A percentile compares a stretch with the other conserved stretches of the same genome.
Evolutionary conservation across 2,329 filamentous ascomycete species (phyloP).

Genomic region (Aspergillus phoenicis): DNA sequence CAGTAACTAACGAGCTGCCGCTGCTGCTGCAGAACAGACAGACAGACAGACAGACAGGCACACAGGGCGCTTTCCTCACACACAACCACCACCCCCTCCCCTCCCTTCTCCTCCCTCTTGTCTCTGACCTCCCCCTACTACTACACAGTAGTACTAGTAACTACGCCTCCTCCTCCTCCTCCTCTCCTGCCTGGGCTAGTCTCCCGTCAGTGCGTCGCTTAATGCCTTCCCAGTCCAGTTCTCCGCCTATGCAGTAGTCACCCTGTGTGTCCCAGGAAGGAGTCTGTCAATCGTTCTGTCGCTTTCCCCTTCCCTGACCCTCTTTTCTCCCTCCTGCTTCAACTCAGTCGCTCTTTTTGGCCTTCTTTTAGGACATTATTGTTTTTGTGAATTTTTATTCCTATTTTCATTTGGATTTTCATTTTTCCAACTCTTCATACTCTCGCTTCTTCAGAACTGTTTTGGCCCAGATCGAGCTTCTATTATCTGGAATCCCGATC

Average conservation of each 20-base stretch:
- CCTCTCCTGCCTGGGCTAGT: neutral
- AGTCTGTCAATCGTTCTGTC: constrained; percentile 3
- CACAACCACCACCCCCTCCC: too few relatives aligned
- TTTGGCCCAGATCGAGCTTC: constrained; percentile 4
- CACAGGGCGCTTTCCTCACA: too few relatives aligned
- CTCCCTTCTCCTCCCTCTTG: too few relatives aligned
- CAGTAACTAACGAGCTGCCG: neutral
- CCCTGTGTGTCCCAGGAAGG: constrained; percentile 7
- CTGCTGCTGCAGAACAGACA: too few relatives aligned
- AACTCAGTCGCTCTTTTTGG: constrained; percentile 18
- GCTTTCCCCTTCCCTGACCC: constrained; percentile 15
- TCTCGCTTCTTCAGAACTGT: constrained; percentile 5
- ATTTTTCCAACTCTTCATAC: constrained; percentile 3
- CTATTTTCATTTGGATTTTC: neutral
- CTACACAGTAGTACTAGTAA: neutral
- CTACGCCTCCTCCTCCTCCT: too few relatives aligned
- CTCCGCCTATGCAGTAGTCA: constrained; percentile 1
- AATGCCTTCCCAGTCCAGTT: neutral
- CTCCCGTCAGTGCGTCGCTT: constrained; percentile 14
- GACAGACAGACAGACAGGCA: too few relatives aligned
- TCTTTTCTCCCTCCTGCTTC: constrained; percentile 12
- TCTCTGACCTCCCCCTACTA: too few relatives aligned
- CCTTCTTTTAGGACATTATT: constrained; percentile 10
- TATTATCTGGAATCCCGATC: neutral
- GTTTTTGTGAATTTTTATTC: neutral